Evolutionary conservation across 2,329 filamentous ascomycete genomes (phyloP).

Genomic region (Cladophialophora psammophila): DNA sequence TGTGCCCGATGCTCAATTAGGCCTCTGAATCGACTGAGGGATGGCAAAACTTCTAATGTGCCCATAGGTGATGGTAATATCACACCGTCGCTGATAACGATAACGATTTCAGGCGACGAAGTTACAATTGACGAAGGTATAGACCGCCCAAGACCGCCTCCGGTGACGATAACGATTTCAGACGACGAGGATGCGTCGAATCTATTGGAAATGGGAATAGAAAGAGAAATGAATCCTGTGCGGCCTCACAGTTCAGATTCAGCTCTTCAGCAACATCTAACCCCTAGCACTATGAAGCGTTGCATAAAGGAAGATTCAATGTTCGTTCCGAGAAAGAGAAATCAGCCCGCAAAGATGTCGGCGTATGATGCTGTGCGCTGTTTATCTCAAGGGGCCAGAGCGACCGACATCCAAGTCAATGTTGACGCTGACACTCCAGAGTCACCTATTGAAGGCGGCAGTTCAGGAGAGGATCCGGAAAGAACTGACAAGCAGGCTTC

Average conservation of each 20-base stretch:
- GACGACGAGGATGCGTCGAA: not conserved
- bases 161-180: not conserved
- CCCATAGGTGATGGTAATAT: not conserved
- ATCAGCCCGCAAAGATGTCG: not conserved
- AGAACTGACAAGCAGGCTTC: not conserved
- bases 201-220: not conserved
- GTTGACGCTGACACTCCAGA: not conserved
- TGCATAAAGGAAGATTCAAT: conserved; percentile 7
- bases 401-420: not conserved
- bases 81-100: not conserved
- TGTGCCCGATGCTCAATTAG: not conserved
- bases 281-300: conserved; percentile 18
- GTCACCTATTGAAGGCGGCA: not conserved
- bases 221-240: not conserved
- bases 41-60: not conserved
- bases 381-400: conserved; percentile 1
- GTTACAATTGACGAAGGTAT: conserved; percentile 29
- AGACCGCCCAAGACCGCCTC: not conserved
- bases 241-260: not conserved
- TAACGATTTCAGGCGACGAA: conserved; percentile 21
- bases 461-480: not conserved
- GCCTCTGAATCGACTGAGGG: not conserved
- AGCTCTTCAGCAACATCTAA: conserved; percentile 4
- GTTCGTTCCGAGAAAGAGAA: conserved; percentile 19
- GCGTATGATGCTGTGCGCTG: conserved; percentile 2